Evolutionary conservation across 768 basidiomycete genomes (phyloP).

Genomic region (Amanita muscaria): DNA sequence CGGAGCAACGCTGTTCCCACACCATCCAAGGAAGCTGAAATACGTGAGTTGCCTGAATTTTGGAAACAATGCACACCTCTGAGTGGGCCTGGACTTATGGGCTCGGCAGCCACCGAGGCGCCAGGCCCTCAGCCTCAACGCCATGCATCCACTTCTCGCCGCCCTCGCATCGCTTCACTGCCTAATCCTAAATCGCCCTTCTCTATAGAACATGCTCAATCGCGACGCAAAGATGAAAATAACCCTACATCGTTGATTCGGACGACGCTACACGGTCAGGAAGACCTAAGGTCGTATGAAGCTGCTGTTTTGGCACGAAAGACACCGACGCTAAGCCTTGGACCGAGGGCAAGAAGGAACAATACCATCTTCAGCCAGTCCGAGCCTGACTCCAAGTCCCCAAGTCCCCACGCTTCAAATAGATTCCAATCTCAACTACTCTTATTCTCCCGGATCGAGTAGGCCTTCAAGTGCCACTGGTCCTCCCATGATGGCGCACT

Average conservation of each 20-base stretch:
- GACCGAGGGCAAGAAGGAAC: conserved; percentile 31
- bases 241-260: conserved; percentile 27
- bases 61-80: conserved; percentile 73
- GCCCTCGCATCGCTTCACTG: conserved; percentile 55
- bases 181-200: conserved; percentile 60
- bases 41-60: conserved; percentile 52
- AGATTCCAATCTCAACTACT: conserved; percentile 6
- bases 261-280: conserved; percentile 37
- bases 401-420: conserved; percentile 6
- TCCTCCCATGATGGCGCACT: conserved; percentile 30
- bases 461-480: conserved; percentile 22
- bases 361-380: conserved; percentile 1
- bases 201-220: conserved; percentile 24
- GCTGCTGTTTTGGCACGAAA: conserved; percentile 67
- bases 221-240: conserved; percentile 12
- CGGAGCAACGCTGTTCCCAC: conserved; percentile 12
- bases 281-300: conserved; percentile 66
- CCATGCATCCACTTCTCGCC: conserved; percentile 10
- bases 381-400: neutral
- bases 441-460: conserved; percentile 16
- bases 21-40: conserved; percentile 19
- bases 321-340: conserved; percentile 50
- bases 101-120: neutral
- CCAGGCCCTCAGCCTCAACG: neutral
- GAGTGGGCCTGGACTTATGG: conserved; percentile 28